phyloP scores from a whole-genome alignment of 805 yeast species.

The Metschnikowia colocasiae region DNA sequence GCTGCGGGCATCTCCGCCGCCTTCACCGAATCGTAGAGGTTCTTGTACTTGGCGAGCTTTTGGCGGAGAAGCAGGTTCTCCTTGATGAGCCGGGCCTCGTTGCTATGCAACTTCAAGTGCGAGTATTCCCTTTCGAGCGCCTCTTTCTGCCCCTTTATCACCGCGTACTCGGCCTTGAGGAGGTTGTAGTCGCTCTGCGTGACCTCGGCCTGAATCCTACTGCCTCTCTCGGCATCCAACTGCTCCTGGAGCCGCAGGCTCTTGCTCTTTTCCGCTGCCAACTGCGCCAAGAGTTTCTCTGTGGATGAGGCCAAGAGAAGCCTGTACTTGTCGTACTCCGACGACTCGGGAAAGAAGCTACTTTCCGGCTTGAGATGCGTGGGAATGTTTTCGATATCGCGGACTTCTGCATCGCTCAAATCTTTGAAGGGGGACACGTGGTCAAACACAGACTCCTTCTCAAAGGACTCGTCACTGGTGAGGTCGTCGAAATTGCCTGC shows the following conservation, averaged over 20 bases:
- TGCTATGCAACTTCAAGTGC: conserved; percentile 4
- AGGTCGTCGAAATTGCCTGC: neutral
- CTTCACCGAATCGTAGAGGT: conserved; percentile 22
- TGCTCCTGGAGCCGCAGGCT: conserved; percentile 5
- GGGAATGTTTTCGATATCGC: neutral
- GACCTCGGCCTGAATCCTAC: neutral
- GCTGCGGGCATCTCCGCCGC: neutral
- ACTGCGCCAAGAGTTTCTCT: conserved; percentile 23
- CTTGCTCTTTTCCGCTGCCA: conserved; percentile 10
- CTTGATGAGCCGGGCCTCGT: conserved; percentile 18
- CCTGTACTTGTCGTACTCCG: conserved; percentile 28
- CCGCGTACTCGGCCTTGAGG: conserved; percentile 1
- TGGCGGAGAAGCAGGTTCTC: conserved; percentile 32
- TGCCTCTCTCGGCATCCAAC: conserved; percentile 4
- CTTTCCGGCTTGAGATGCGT: neutral
- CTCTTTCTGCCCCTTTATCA: conserved; percentile 5
- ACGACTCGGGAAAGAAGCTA: conserved; percentile 9
- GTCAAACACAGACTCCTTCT: conserved; percentile 1
- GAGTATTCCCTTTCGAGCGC: conserved; percentile 7
- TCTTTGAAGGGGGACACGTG: conserved; percentile 2
- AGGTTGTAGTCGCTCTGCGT: conserved; percentile 12
- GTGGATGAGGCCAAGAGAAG: conserved; percentile 26
- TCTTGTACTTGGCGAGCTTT: conserved; percentile 35
- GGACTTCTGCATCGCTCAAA: neutral
- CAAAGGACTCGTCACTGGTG: conserved; percentile 1